Evolutionary conservation across 1,284 basidiomycete species (phyloP).

Genomic region (Apiotrichum laibachii): DNA sequence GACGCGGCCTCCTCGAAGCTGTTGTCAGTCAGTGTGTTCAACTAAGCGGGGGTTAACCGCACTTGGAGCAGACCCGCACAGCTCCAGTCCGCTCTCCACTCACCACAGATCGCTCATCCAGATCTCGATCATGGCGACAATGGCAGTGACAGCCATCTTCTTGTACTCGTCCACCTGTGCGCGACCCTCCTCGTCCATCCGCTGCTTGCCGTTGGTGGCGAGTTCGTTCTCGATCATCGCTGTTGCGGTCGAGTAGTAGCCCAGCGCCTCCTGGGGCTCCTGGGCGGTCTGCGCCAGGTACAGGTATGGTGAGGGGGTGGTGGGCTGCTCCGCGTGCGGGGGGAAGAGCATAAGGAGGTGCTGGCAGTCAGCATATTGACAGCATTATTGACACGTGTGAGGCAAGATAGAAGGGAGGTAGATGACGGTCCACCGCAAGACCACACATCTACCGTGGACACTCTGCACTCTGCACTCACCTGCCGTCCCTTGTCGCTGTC

Average conservation of each 20-base stretch:
- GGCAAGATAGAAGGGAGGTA: not conserved
- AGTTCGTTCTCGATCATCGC: constrained; percentile 68
- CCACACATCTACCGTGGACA: not conserved
- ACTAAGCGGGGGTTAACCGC: too few relatives aligned
- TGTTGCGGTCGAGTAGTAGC: constrained; percentile 76
- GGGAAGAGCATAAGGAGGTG: constrained; percentile 57
- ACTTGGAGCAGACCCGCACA: too few relatives aligned
- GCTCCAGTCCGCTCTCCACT: too few relatives aligned
- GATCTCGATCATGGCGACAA: constrained; percentile 89
- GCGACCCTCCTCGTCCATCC: constrained; percentile 60
- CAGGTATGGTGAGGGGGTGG: constrained; percentile 69
- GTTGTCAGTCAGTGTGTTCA: not conserved
- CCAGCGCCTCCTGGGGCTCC: constrained; percentile 71
- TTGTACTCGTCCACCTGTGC: constrained; percentile 60
- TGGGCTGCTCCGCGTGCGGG: constrained; percentile 61
- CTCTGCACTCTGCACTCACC: constrained; percentile 54
- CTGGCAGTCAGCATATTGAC: constrained; percentile 15
- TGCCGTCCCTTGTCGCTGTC: constrained; percentile 69
- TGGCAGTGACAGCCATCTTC: constrained; percentile 72
- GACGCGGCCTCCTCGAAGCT: constrained; percentile 64
- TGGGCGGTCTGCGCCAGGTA: constrained; percentile 80
- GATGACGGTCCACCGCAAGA: not conserved
- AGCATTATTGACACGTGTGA: too few relatives aligned
- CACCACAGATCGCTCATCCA: constrained; percentile 97
- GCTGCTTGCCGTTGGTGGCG: constrained; percentile 24